Percentiles rank a stretch among this genome's conserved stretches.
phyloP scores from a whole-genome alignment of 2,329 filamentous ascomycete genomes.

The Hypomyces perniciosus region DNA sequence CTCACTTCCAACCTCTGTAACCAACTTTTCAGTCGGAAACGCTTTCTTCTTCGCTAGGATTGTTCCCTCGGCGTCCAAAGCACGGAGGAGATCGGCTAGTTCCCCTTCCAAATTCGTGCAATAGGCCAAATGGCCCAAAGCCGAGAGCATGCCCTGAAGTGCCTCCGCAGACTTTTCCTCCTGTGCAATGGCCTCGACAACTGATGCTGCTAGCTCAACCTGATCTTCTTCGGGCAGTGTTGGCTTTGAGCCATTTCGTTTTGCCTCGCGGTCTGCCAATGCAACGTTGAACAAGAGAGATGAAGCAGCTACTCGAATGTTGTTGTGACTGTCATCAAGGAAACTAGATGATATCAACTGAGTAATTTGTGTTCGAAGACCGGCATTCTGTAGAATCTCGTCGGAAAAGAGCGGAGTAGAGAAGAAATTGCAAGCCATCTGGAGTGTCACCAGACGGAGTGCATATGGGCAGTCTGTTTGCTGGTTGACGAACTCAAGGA shows the following conservation, averaged over 20 bases:
- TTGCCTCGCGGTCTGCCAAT: slow-evolving; percentile 59
- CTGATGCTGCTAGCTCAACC: slow-evolving; percentile 73
- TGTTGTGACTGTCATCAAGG: slow-evolving; percentile 67
- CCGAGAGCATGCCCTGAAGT: slow-evolving; percentile 68
- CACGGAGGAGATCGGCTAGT: slow-evolving; percentile 70
- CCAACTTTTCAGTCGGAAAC: slow-evolving; percentile 53
- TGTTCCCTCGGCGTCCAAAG: slow-evolving; percentile 66
- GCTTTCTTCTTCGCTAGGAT: slow-evolving; percentile 51
- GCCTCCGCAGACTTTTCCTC: slow-evolving; percentile 62
- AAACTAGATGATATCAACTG: slow-evolving; percentile 70
- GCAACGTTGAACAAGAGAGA: slow-evolving; percentile 81
- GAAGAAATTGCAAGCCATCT: slow-evolving; percentile 82
- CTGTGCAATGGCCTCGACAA: slow-evolving; percentile 64
- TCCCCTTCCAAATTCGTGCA: slow-evolving; percentile 64
- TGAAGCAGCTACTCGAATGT: slow-evolving; percentile 73
- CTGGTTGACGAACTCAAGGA: slow-evolving; percentile 56
- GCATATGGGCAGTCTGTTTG: slow-evolving; percentile 65
- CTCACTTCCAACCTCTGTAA: slow-evolving; percentile 49
- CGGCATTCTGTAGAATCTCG: slow-evolving; percentile 48
- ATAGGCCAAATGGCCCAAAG: slow-evolving; percentile 71
- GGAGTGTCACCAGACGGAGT: slow-evolving; percentile 74
- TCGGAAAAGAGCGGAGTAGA: slow-evolving; percentile 64
- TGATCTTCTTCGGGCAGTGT: slow-evolving; percentile 63
- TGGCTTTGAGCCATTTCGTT: slow-evolving; percentile 52
- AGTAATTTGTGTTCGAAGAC: slow-evolving; percentile 54